Conservation (phyloP, 495 filamentous ascomycete species). For the Chaetomium cochliodes region DNA sequence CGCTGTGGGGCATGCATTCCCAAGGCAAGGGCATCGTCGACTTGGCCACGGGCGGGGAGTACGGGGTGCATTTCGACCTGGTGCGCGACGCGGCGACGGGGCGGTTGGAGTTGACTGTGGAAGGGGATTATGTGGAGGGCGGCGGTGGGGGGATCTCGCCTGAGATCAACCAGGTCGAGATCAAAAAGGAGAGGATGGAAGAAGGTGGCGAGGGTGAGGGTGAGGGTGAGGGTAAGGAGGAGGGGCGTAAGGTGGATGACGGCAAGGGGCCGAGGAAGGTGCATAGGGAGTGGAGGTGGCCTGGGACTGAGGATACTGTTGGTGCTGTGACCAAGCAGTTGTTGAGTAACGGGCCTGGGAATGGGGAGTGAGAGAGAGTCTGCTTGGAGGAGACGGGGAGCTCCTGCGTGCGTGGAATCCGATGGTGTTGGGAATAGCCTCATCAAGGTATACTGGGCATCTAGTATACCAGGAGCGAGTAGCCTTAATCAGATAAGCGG, state of each 20-base stretch:
- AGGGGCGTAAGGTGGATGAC: too few species aligned
- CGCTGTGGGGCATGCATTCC: slow-evolving; percentile 20
- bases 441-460: too few species aligned
- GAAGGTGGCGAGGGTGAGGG: too few species aligned
- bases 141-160: background rate
- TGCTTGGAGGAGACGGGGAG: background rate
- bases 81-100: background rate
- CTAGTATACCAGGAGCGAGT: too few species aligned
- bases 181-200: background rate
- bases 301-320: background rate
- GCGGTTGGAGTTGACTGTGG: slow-evolving; percentile 16
- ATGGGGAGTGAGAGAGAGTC: background rate
- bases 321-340: slow-evolving; percentile 19
- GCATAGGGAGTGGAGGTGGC: slow-evolving; percentile 27
- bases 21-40: slow-evolving; percentile 26
- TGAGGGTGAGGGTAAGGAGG: too few species aligned
- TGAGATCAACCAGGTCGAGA: background rate
- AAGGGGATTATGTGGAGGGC: slow-evolving; percentile 18
- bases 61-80: slow-evolving; percentile 28
- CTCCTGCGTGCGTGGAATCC: background rate
- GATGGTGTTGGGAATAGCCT: background rate
- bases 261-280: background rate
- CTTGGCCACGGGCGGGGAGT: slow-evolving; percentile 18
- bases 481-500: too few species aligned
- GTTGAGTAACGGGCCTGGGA: slow-evolving; percentile 12